Percentiles rank a stretch among this genome's conserved stretches.
phyloP scores from a whole-genome alignment of 495 filamentous ascomycete genomes.

The Hypoxylon rickii region DNA sequence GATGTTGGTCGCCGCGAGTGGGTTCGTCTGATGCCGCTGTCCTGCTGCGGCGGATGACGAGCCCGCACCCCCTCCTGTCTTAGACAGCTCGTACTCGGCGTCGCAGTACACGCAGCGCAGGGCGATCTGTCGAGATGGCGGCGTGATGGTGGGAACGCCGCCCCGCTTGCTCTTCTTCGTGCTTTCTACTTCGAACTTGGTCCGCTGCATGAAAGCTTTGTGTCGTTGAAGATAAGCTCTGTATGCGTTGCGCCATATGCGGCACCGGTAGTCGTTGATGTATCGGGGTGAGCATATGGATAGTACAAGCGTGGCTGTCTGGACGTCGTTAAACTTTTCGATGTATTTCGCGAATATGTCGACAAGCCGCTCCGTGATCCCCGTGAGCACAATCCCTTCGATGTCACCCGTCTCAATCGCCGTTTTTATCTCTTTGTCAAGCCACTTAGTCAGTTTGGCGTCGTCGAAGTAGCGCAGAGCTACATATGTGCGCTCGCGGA shows the following conservation, averaged over 20 bases:
- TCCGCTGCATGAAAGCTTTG: constrained; percentile 55
- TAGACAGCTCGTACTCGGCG: constrained; percentile 49
- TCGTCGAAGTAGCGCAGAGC: constrained; percentile 85
- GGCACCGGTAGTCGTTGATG: constrained; percentile 75
- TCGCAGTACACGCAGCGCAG: constrained; percentile 87
- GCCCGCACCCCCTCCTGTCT: constrained; percentile 28
- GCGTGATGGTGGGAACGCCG: constrained; percentile 65
- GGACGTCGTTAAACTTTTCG: constrained; percentile 81
- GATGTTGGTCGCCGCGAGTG: constrained; percentile 50
- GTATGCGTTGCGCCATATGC: constrained; percentile 82
- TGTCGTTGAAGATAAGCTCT: constrained; percentile 75
- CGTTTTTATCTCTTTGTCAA: constrained; percentile 63
- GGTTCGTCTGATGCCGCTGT: constrained; percentile 39
- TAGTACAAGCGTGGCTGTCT: constrained; percentile 85
- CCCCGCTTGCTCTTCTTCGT: constrained; percentile 63
- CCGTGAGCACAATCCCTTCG: constrained; percentile 86
- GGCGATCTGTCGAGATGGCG: constrained; percentile 75
- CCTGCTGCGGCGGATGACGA: constrained; percentile 10
- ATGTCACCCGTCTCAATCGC: constrained; percentile 78
- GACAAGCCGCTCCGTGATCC: constrained; percentile 75
- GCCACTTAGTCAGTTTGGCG: constrained; percentile 72
- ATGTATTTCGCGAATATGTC: constrained; percentile 89
- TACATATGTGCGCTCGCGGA: constrained; percentile 83
- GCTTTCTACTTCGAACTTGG: constrained; percentile 66
- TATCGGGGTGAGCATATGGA: constrained; percentile 81